Evolutionary conservation across 1,284 basidiomycete species (phyloP).

Genomic region (Cutaneotrichosporon cyanovorans): DNA sequence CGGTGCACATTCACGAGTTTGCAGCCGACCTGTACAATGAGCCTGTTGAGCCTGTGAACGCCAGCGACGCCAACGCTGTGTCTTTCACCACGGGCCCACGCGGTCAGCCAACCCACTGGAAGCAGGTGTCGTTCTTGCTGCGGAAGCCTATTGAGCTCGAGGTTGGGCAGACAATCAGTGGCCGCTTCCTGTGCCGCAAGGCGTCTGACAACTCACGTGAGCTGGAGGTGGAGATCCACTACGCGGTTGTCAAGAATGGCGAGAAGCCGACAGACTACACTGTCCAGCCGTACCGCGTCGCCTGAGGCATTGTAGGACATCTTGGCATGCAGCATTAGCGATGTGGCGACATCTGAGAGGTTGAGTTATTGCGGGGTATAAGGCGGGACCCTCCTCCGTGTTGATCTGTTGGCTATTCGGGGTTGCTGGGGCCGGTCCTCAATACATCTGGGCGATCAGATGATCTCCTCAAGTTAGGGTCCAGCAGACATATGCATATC

Average conservation of each 20-base stretch:
- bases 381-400: no score
- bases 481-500: no score
- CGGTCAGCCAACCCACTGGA: constrained; percentile 90
- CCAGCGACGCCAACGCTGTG: constrained; percentile 45
- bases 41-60: constrained; percentile 19
- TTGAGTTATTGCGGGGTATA: no score
- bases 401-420: no score
- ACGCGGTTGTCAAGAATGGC: constrained; percentile 10
- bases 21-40: constrained; percentile 26
- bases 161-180: constrained; percentile 64
- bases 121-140: constrained; percentile 86
- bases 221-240: constrained; percentile 87
- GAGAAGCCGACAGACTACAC: constrained; percentile 17
- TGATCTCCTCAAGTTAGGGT: no score
- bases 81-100: constrained; percentile 84
- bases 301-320: constrained; percentile 1
- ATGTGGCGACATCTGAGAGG: no score
- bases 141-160: constrained; percentile 65
- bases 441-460: no score
- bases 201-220: constrained; percentile 75
- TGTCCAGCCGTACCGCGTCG: constrained; percentile 34
- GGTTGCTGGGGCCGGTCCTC: no score
- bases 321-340: no score
- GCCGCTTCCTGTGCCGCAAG: constrained; percentile 76
- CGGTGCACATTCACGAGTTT: constrained; percentile 31